A percentile compares a stretch with the other conserved stretches of the same genome.
Evolutionary conservation across 331 rosid species (phyloP).

Genomic region (Erythrophleum ivorense): DNA sequence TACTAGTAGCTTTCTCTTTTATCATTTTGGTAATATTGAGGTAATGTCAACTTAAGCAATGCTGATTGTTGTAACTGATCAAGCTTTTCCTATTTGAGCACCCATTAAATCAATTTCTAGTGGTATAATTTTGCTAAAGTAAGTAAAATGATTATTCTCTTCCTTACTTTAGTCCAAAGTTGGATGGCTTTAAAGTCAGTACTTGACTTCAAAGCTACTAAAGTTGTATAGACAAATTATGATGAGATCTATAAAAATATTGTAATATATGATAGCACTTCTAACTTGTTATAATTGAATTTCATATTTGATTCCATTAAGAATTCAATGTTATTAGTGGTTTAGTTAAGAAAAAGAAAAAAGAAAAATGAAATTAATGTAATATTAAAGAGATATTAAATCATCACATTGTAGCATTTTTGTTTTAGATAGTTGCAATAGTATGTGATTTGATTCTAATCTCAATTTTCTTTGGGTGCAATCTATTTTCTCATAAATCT

Average conservation of each 20-base stretch:
- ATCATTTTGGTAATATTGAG: constrained; percentile 22
- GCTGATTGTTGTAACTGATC: not conserved
- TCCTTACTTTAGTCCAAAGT: constrained; percentile 8
- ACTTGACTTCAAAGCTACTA: not conserved
- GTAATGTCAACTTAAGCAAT: not conserved
- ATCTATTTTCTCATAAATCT: too few relatives aligned
- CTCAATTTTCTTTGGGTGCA: too few relatives aligned
- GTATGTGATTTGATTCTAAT: not conserved
- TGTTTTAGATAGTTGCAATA: not conserved
- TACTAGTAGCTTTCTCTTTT: not conserved
- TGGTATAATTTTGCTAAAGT: not conserved
- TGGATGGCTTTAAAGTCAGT: constrained; percentile 8
- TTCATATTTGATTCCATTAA: not conserved
- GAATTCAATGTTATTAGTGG: not conserved
- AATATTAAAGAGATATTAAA: not conserved
- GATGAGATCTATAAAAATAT: not conserved
- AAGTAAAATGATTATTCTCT: constrained; percentile 9
- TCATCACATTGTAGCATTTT: not conserved
- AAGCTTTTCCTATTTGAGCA: constrained; percentile 24
- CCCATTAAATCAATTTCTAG: constrained; percentile 18
- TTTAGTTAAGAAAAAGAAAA: not conserved
- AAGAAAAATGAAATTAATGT: constrained; percentile 6
- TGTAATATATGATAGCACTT: not conserved
- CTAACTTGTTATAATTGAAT: not conserved
- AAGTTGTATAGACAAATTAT: not conserved